Evolutionary conservation across 2,329 filamentous ascomycete genomes (phyloP).

Genomic region (Venturia carpophila): DNA sequence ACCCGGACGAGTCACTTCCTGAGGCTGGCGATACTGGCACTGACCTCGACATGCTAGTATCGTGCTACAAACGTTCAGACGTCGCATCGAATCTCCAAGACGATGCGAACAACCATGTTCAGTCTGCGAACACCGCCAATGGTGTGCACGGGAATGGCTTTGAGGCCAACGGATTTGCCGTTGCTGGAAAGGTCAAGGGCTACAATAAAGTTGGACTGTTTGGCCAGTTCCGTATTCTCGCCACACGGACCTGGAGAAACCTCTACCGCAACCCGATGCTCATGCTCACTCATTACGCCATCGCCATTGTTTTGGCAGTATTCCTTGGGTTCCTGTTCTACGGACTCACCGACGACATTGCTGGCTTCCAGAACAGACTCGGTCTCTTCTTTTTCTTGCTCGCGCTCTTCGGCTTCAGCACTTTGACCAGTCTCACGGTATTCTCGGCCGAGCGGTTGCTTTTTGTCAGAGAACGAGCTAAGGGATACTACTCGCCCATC

Average conservation of each 20-base stretch:
- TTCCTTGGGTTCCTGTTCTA: constrained; percentile 96
- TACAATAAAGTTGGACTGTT: constrained; percentile 74
- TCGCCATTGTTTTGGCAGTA: constrained; percentile 87
- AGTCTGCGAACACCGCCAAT: constrained; percentile 59
- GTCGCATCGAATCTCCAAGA: constrained; percentile 67
- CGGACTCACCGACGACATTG: constrained; percentile 88
- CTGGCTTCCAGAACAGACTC: constrained; percentile 94
- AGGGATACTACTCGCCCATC: constrained; percentile 89
- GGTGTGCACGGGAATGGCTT: constrained; percentile 38
- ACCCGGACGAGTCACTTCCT: constrained; percentile 55
- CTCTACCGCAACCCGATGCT: constrained; percentile 95
- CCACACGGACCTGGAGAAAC: constrained; percentile 89
- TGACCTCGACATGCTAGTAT: constrained; percentile 74
- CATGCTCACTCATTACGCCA: constrained; percentile 97
- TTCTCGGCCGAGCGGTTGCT: constrained; percentile 86
- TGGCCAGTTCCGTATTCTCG: constrained; percentile 82
- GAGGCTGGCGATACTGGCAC: constrained; percentile 54
- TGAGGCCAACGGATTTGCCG: constrained; percentile 42
- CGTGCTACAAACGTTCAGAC: constrained; percentile 67
- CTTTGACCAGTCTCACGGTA: constrained; percentile 84
- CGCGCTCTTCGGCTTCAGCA: constrained; percentile 93
- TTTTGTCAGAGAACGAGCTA: constrained; percentile 88
- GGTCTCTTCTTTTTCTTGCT: constrained; percentile 97
- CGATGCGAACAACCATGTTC: constrained; percentile 66
- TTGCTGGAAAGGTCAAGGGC: constrained; percentile 59